Evolutionary conservation across 2,329 filamentous ascomycete genomes (phyloP), one percentile per base, ranked within the genome.

Genomic region (Fusarium luffae): DNA sequence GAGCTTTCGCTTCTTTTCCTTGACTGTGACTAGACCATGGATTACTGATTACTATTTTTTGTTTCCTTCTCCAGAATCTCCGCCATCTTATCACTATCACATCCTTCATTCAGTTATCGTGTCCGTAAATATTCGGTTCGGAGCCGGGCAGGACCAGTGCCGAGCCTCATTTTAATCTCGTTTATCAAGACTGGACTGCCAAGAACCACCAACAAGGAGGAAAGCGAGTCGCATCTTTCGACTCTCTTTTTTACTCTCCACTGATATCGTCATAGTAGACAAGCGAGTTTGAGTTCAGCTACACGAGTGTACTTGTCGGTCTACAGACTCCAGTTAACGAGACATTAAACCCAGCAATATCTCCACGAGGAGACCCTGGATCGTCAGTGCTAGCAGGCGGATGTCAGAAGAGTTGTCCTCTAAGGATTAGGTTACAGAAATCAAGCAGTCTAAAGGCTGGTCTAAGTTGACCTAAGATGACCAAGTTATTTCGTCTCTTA

Each of bases 321-420:
- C 32, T 49, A 30, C 18, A 13, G 32, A 23, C 18, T 16, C 18
- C n/a, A 37, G 21, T 27, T 27, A 28, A 12, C 32, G 23, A 51
- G 41, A 46, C 42, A 27, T 27, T 44, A 54, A 47, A 48, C 57
- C 28, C 34, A 10, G 60, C 44, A 28, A 16, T 18, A 60, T 46
- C 64, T 59, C 63, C 54, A 68, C 52, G 58, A 47, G 23, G 18
- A 64, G 63, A 70, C 68, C 68, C 68, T 70, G 59, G 63, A 71
- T 70, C 68, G 30, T 43, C 63, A 68, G 42, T 43, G 54, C 42
- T 34, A 50, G 47, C 59, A 54, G 27, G 25, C 25, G 1, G 27
- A 27, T 27, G 27, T 27, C 27, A 27, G 27, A 27, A 27, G 27
- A 27, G 11, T 27, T 27, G 27, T 27, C 27, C 27, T 27, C 4